Conservation (phyloP, 78 protist genomes). For the Creolimax fragrantissima region DNA sequence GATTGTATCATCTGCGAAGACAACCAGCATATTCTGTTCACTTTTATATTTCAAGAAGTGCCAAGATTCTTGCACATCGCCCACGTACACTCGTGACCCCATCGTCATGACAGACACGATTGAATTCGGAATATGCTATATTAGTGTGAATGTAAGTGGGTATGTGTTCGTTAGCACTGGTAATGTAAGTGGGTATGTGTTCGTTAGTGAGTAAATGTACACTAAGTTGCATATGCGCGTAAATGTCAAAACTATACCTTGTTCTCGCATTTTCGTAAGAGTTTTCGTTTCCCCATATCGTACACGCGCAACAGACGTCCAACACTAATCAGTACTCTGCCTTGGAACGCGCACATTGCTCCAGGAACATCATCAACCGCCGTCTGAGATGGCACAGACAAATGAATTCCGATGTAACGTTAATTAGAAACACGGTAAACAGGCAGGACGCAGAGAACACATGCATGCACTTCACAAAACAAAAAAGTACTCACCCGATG, state of each 20-base stretch:
- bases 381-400: conserved; percentile 36
- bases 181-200: not conserved
- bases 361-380: conserved; percentile 71
- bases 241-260: not conserved
- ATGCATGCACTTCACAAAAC: too few species aligned
- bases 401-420: not conserved
- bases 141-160: not conserved
- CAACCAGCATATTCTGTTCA: conserved; percentile 48
- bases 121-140: conserved; percentile 39
- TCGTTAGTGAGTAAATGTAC: too few species aligned
- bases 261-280: conserved; percentile 83
- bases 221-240: not conserved
- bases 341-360: conserved; percentile 72
- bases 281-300: conserved; percentile 81
- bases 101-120: conserved; percentile 35
- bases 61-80: conserved; percentile 78
- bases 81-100: conserved; percentile 71
- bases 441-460: too few species aligned
- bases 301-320: conserved; percentile 66
- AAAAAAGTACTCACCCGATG: conserved; percentile 25
- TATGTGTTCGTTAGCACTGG: not conserved
- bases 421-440: not conserved
- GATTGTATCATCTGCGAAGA: conserved; percentile 84
- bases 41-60: conserved; percentile 56
- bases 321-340: conserved; percentile 73